A percentile compares a stretch with the other conserved stretches of the same genome.
phyloP scores from a whole-genome alignment of 2,329 filamentous ascomycete species.

The Davidsoniella neocaledoniae region DNA sequence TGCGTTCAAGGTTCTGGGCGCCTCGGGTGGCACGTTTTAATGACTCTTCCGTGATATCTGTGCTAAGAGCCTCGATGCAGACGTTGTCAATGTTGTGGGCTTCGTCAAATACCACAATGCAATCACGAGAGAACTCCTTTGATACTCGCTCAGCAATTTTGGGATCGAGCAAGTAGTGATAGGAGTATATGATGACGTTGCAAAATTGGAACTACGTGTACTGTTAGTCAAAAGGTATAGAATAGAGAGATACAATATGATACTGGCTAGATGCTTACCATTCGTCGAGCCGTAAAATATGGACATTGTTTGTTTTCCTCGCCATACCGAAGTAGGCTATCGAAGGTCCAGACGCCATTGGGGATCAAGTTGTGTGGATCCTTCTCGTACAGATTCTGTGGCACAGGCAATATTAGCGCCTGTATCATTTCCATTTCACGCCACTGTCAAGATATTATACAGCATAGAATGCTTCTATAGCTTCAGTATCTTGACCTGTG shows the following conservation, averaged over 20 bases:
- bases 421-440: no score
- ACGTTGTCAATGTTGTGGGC: constrained; percentile 99
- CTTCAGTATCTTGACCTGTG: not conserved
- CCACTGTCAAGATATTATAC: not conserved
- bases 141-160: constrained; percentile 96
- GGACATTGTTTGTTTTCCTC: constrained; percentile 95
- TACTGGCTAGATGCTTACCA: constrained; percentile 41
- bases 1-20: constrained; percentile 77
- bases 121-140: constrained; percentile 90
- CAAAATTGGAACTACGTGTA: constrained; percentile 74
- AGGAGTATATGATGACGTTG: constrained; percentile 99
- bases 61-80: constrained; percentile 93
- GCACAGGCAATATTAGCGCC: not conserved
- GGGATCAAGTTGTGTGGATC: constrained; percentile 92
- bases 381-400: constrained; percentile 73
- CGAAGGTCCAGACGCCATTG: constrained; percentile 88
- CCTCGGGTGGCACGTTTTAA: constrained; percentile 79
- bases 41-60: constrained; percentile 91
- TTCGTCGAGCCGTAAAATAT: constrained; percentile 87
- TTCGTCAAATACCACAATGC: constrained; percentile 96
- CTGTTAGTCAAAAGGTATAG: not conserved
- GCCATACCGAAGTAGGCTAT: constrained; percentile 74
- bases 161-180: constrained; percentile 92
- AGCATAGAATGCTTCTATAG: no score
- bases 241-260: not conserved